Conservation (phyloP, 1,139 yeast species). For the Candida smagusa region DNA sequence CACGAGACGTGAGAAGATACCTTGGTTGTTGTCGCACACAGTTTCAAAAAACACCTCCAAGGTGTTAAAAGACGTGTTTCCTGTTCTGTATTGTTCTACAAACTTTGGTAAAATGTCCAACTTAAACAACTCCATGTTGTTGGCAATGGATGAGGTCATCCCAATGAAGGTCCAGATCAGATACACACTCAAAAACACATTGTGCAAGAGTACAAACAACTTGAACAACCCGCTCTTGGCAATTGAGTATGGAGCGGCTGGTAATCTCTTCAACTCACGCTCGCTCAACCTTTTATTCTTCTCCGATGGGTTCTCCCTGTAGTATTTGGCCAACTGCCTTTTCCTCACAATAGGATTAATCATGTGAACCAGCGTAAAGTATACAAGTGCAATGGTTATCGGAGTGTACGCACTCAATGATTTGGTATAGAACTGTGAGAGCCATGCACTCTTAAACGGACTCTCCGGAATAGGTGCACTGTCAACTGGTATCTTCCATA, state of each 20-base stretch:
- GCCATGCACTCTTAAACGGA: constrained; percentile 31
- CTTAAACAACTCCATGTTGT: constrained; percentile 30
- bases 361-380: constrained; percentile 58
- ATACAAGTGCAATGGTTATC: constrained; percentile 54
- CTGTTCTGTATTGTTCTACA: constrained; percentile 9
- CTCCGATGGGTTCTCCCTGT: constrained; percentile 16
- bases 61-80: constrained; percentile 7
- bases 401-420: constrained; percentile 49
- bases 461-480: constrained; percentile 33
- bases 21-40: constrained; percentile 59
- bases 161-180: constrained; percentile 73
- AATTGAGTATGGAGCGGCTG: constrained; percentile 55
- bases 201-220: constrained; percentile 58
- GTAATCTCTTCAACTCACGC: constrained; percentile 35
- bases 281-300: constrained; percentile 13
- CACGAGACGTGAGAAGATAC: constrained; percentile 44
- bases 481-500: constrained; percentile 33
- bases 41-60: constrained; percentile 51
- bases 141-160: constrained; percentile 52
- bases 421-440: constrained; percentile 24
- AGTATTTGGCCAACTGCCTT: constrained; percentile 32
- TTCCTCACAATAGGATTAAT: constrained; percentile 43
- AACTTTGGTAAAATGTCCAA: constrained; percentile 20
- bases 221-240: constrained; percentile 49
- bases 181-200: constrained; percentile 58